Conservation (phyloP, 768 basidiomycete genomes). For the Boletus tomentosulus region DNA sequence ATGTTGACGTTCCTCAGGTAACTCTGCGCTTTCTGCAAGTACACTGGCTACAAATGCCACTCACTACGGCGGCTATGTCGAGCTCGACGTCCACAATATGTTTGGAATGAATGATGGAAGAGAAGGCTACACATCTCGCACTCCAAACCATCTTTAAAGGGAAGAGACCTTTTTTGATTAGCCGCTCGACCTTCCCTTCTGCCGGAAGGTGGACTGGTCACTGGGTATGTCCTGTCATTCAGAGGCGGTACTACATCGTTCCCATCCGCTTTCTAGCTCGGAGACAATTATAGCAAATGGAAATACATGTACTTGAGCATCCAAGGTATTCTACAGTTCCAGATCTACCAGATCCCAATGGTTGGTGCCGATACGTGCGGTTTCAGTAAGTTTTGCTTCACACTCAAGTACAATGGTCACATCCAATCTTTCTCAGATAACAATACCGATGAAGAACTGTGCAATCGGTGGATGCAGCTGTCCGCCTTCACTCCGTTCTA, state of each 20-base stretch:
- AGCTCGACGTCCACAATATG: conserved; percentile 67
- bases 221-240: conserved; percentile 42
- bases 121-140: conserved; percentile 59
- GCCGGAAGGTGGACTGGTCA: conserved; percentile 70
- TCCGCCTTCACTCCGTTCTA: conserved; percentile 80
- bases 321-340: conserved; percentile 77
- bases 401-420: background rate
- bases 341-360: conserved; percentile 79
- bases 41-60: conserved; percentile 71
- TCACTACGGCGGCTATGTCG: conserved; percentile 55
- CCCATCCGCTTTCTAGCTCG: conserved; percentile 42
- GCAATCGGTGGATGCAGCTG: conserved; percentile 85
- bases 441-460: conserved; percentile 78
- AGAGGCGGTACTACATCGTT: background rate
- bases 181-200: conserved; percentile 65
- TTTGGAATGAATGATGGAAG: conserved; percentile 72
- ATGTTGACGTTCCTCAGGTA: conserved; percentile 31
- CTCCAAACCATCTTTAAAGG: conserved; percentile 50
- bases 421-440: conserved; percentile 25
- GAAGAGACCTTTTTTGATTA: conserved; percentile 67
- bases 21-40: conserved; percentile 48
- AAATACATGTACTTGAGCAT: conserved; percentile 65
- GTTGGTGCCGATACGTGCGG: conserved; percentile 70
- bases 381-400: conserved; percentile 19
- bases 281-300: conserved; percentile 78